Evolutionary conservation across 2,329 filamentous ascomycete species (phyloP).

Genomic region (Paecilomyces formosus): DNA sequence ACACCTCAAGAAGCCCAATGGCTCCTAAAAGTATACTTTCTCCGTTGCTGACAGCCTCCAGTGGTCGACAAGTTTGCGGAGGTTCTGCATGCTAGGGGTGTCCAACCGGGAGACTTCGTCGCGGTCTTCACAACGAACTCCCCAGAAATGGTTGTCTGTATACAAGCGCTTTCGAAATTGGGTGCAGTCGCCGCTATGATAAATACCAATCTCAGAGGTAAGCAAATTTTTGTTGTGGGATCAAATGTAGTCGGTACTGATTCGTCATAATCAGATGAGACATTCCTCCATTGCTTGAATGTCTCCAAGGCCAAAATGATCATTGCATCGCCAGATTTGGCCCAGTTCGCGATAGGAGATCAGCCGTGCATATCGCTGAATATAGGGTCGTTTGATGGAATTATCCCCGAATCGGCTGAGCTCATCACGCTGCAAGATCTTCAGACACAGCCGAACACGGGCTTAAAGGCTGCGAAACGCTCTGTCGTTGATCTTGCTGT

Average conservation of each 20-base stretch:
- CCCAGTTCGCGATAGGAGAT: slow-evolving; percentile 24
- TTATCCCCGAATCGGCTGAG: slow-evolving; percentile 14
- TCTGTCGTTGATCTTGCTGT: slow-evolving; percentile 26
- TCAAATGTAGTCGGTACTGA: neutral
- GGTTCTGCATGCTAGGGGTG: slow-evolving; percentile 29
- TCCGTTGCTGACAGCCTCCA: slow-evolving; percentile 13
- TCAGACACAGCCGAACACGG: slow-evolving; percentile 16
- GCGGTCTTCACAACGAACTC: slow-evolving; percentile 44
- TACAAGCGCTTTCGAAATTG: slow-evolving; percentile 40
- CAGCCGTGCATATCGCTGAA: slow-evolving; percentile 32
- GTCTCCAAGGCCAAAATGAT: slow-evolving; percentile 34
- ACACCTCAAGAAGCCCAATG: neutral
- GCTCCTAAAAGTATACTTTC: too few species aligned
- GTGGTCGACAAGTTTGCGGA: slow-evolving; percentile 40
- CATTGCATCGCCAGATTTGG: slow-evolving; percentile 39
- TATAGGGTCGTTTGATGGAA: slow-evolving; percentile 27
- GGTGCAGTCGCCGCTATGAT: slow-evolving; percentile 40
- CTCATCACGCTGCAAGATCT: slow-evolving; percentile 17
- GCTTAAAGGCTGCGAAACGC: slow-evolving; percentile 22
- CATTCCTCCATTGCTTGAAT: slow-evolving; percentile 38
- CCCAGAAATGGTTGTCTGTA: slow-evolving; percentile 40
- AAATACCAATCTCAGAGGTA: slow-evolving; percentile 42
- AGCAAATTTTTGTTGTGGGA: slow-evolving; percentile 2
- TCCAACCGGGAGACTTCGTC: slow-evolving; percentile 35
- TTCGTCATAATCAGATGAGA: slow-evolving; percentile 28